Base-by-base conservation (phyloP, 2,329 filamentous ascomycete species). In the Colletotrichum sp. region DNA sequence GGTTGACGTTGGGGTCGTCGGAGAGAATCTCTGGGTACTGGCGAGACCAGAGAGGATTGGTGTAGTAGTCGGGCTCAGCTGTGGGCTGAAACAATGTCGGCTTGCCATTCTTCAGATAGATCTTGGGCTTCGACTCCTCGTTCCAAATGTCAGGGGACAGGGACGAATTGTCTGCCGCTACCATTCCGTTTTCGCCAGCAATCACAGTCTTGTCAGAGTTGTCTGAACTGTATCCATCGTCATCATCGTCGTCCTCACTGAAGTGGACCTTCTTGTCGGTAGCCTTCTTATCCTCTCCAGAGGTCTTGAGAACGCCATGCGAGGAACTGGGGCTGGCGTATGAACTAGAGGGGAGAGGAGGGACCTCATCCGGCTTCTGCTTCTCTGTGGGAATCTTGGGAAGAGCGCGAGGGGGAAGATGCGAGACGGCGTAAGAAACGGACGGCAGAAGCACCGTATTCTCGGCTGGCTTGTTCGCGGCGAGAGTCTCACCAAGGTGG, bases 1-100 rank as follows among this genome's bases (percentile, higher is more conserved):
- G 38, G 32, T 34, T 56, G 6, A 67, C 26, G n/a, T 36, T 26
- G 16, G 34, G 56, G 12, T 75, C 28, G 34, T 73, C 16, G 13
- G 73, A 75, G 34, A 75, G 64, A 8, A 75, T 69, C 36, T 75
- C 69, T 21, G 73, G 73, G 10, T 75, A 75, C 28, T 75, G 73
- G 13, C 69, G 73, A 26, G 69, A 75, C 73, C 73, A 75, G 28
- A 75, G 70, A 24, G 73, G 73, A 56, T 59, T 52, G 28, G 70
- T 75, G 56, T 68, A 73, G 34, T 75, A 69, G 7, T 52, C 28
- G 8, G 64, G 73, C 16, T 69, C 69, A 4, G 59, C 63, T 18
- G 58, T 43, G 7, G 73, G 73, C 28, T 69, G 58, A 21, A 75
- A 75, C 10, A 75, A 63, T 10, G 73, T 75, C 26, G 73, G 58